Base-by-base conservation (phyloP, 495 filamentous ascomycete genomes). In the Penicillium cosmopolitanum region DNA sequence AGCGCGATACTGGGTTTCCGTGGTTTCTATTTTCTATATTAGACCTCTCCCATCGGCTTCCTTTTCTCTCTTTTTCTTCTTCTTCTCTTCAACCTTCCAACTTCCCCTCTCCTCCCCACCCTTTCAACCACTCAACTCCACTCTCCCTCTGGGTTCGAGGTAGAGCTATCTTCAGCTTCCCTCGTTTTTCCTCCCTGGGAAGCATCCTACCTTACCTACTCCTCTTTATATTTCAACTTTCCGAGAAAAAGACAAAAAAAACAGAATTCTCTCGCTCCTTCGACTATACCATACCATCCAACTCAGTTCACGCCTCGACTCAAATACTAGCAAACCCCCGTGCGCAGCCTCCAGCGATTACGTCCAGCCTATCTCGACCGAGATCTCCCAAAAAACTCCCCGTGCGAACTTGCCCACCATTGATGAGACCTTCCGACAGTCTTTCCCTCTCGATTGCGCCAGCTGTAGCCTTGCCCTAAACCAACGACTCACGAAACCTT, bases 131-230 rank as follows among this genome's bases (percentile, higher is more conserved):
- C 23, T 33, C 50, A 35, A 31, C 28, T 31, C 46, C 44, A 33
- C 36, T 38, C 50, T 51, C 47, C 50, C 38, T 40, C 40, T 16
- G 25, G 50, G 54, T 60, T 28, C 16, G 56, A 57, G 57, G 50
- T 50, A 61, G 31, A 66, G 57, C 58, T 67, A 60, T 19, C 36
- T n/a, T 18, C n/a, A 64, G 61, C 64, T 62, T 59, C 51, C 33
- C 55, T 53, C 11, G 9, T 13, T 5, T 28, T 48, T 9, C 11
- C 46, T 15, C 18, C 5, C 21, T 9, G 18, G 16, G 16, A 7
- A 21, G 3, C 16, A 35, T 44, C 28, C 21, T 51, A 11, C 33
- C 48, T 40, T 31, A 7, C 19, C 31, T 44, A 9, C 7, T 21
- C 16, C 7, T 44, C 44, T 48, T 48, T 28, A 48, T 48, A 31